Base-by-base conservation (phyloP, 305 asterid species). In the Solanum hybrid region DNA sequence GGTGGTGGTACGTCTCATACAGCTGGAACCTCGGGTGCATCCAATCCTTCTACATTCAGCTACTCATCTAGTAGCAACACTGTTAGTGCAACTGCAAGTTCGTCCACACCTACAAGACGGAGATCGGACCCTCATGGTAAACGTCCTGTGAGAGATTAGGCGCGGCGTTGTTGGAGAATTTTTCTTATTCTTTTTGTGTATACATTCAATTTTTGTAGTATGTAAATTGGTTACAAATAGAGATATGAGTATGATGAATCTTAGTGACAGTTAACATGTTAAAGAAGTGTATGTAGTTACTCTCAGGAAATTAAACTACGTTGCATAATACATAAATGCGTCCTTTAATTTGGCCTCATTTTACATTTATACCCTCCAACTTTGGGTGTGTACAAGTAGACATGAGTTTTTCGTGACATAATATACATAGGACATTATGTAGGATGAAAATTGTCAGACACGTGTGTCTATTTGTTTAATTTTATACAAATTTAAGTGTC, bases 51-150 rank as follows among this genome's bases (percentile, higher is more conserved):
- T 26, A 89, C 95, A 6, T 93, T 89, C 85, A 94, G 94, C 89
- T 93, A 93, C 87, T 91, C 95, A 19, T 89, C 81, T 19, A 88
- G 13, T 38, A 92, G 98, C n/a, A 91, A 89, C 86, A 93, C 94
- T 4, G 91, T 75, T 38, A 88, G 95, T 13, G 91, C 91, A 86
- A 89, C 94, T 24, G 94, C 91, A 36, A 93, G 92, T 85, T 79
- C 92, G 4, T 94, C 95, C 2, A 90, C 90, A 35, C 24, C 81
- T 86, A 88, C 90, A 6, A 89, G 89, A 73, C 89, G 90, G 2
- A 69, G 91, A 80, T 73, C 15, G 27, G 96, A 95, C 89, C 93
- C 94, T 31, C 92, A 89, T 35, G 98, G 98, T 8, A 96, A 97
- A 91, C 95, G 94, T 64, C 98, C 94, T 0, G 87, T 93, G 90